Conservation (phyloP, 768 basidiomycete genomes). For the Russula virescens region DNA sequence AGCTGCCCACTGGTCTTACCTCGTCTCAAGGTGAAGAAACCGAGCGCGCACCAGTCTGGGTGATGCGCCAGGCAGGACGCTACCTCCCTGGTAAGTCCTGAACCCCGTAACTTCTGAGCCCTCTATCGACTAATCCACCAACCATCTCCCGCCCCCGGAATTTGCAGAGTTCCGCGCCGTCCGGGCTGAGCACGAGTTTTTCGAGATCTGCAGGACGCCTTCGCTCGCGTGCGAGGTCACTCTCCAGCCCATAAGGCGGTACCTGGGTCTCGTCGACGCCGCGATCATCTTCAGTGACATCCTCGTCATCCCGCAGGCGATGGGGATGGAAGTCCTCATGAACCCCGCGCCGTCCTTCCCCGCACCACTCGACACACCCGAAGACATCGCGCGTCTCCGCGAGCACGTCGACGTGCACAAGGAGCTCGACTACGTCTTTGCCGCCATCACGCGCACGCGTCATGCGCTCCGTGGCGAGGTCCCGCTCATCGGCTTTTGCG, state of each 20-base stretch:
- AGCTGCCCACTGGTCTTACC: background rate
- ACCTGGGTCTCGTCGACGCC: conserved; percentile 82
- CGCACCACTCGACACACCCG: conserved; percentile 72
- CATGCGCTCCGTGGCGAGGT: conserved; percentile 79
- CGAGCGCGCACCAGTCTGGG: conserved; percentile 94
- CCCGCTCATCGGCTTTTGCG: conserved; percentile 94
- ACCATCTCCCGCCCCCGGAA: background rate
- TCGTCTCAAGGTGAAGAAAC: conserved; percentile 61
- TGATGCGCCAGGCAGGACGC: conserved; percentile 95
- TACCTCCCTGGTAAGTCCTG: conserved; percentile 75
- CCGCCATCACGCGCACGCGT: conserved; percentile 84
- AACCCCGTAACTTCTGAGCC: background rate
- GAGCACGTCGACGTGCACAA: conserved; percentile 69
- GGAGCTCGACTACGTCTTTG: conserved; percentile 87
- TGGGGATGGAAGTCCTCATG: conserved; percentile 96
- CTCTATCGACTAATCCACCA: conserved; percentile 2
- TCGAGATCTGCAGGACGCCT: conserved; percentile 93
- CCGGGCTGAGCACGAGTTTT: conserved; percentile 85
- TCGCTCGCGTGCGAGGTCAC: conserved; percentile 84
- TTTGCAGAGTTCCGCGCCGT: conserved; percentile 82
- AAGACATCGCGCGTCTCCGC: conserved; percentile 58
- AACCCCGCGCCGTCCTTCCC: conserved; percentile 89
- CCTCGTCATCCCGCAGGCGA: conserved; percentile 94
- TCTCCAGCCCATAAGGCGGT: conserved; percentile 88
- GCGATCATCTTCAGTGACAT: conserved; percentile 99